Conservation (phyloP, 1,139 yeast genomes). For the Pichia sp. region DNA sequence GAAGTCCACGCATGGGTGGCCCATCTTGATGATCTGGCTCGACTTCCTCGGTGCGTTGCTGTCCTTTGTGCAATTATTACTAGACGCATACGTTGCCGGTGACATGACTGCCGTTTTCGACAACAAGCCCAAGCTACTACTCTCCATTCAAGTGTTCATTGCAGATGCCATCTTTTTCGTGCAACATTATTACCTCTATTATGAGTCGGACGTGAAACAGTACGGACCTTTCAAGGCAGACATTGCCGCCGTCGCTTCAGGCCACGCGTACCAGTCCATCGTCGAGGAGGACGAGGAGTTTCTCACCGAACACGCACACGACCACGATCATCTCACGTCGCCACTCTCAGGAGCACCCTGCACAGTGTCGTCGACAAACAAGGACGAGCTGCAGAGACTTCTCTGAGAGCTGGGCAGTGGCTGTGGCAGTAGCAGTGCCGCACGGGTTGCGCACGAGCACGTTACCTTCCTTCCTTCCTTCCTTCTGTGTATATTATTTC, state of each 20-base stretch:
- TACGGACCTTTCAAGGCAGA: slow-evolving; percentile 16
- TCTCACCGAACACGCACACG: slow-evolving; percentile 25
- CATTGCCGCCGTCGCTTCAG: slow-evolving; percentile 1
- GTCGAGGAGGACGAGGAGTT: slow-evolving; percentile 26
- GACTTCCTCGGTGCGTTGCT: slow-evolving; percentile 25
- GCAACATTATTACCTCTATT: slow-evolving; percentile 27
- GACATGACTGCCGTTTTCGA: slow-evolving; percentile 20
- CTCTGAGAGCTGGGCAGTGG: no score
- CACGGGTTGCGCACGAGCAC: no score
- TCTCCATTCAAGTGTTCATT: slow-evolving; percentile 24
- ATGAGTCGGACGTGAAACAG: slow-evolving; percentile 15
- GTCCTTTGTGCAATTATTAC: slow-evolving; percentile 23
- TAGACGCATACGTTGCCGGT: slow-evolving; percentile 23
- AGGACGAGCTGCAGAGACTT: slow-evolving; percentile 19
- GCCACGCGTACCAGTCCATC: slow-evolving; percentile 20
- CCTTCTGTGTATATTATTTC: no score
- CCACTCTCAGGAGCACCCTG: slow-evolving; percentile 2
- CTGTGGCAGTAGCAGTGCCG: no score
- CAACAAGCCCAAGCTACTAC: slow-evolving; percentile 25
- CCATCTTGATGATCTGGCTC: slow-evolving; percentile 26
- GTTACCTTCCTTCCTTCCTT: no score
- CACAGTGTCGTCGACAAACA: slow-evolving; percentile 2
- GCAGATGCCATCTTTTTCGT: slow-evolving; percentile 24
- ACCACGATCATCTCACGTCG: slow-evolving; percentile 21
- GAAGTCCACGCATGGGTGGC: slow-evolving; percentile 48